These are phyloP conservation scores for Coemansia sp. DNA, from an alignment of 192 early-diverging fungal genomes.

Conservation along the genomic window DNA sequence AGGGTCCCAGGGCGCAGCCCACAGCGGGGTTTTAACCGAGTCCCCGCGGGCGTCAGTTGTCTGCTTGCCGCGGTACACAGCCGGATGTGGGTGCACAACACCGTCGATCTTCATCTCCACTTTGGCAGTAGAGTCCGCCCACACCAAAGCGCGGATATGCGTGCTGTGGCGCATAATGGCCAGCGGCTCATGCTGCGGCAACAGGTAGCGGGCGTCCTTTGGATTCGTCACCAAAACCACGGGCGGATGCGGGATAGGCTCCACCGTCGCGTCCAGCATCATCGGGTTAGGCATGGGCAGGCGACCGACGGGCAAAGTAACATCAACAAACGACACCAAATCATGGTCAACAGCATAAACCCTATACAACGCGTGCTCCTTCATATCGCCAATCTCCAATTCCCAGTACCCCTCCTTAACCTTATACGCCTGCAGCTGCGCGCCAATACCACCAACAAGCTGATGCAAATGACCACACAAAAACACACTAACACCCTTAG, in stretches of 20 bases:
- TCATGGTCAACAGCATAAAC: constrained; percentile 87
- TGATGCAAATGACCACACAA: constrained; percentile 88
- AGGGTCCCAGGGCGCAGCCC: constrained; percentile 72
- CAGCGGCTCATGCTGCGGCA: constrained; percentile 73
- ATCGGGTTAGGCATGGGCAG: constrained; percentile 59
- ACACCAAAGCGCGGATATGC: constrained; percentile 79
- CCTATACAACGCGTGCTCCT: constrained; percentile 82
- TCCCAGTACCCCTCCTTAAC: constrained; percentile 67
- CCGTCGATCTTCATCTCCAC: constrained; percentile 61
- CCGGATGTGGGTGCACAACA: constrained; percentile 38
- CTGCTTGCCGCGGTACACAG: constrained; percentile 55
- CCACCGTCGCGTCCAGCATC: constrained; percentile 20
- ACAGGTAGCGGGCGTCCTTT: constrained; percentile 76
- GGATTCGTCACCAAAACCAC: constrained; percentile 85
- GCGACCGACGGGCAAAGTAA: constrained; percentile 60
- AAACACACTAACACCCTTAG: constrained; percentile 67
- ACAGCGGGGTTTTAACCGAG: constrained; percentile 64
- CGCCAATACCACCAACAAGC: constrained; percentile 58
- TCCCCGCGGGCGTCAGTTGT: constrained; percentile 18
- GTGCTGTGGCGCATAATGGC: constrained; percentile 61
- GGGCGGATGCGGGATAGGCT: constrained; percentile 62
- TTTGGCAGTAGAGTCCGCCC: constrained; percentile 52
- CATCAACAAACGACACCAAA: constrained; percentile 78
- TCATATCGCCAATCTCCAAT: constrained; percentile 88
- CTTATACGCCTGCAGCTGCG: constrained; percentile 67